Evolutionary conservation across 2,329 filamentous ascomycete species (phyloP).

Genomic region (Cryphonectria nitschkei): DNA sequence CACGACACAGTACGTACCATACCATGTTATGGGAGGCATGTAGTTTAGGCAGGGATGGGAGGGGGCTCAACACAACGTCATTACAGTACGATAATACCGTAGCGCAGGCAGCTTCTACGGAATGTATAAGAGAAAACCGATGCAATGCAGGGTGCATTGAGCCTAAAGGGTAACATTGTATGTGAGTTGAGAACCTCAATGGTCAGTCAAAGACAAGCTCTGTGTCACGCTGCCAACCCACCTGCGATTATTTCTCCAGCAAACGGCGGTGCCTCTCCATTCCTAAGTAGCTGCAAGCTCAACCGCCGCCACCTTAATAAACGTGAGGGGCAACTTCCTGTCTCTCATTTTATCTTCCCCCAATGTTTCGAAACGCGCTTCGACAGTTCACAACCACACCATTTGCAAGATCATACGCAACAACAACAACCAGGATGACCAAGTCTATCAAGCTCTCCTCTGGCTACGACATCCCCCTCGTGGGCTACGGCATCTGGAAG

Average conservation of each 20-base stretch:
- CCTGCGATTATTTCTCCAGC: neutral
- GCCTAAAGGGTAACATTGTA: neutral
- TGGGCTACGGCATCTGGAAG: constrained; percentile 49
- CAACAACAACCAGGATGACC: constrained; percentile 23
- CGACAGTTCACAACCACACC: constrained; percentile 19
- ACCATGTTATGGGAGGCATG: neutral
- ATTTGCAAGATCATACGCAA: constrained; percentile 12
- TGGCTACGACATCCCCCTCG: constrained; percentile 44
- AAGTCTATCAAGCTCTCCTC: constrained; percentile 40
- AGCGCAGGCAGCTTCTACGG: neutral
- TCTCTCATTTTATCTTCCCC: neutral
- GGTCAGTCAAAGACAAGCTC: neutral
- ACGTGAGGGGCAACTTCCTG: neutral
- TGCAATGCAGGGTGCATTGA: constrained; percentile 4
- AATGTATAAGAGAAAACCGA: neutral
- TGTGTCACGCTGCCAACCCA: neutral
- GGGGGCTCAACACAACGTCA: neutral
- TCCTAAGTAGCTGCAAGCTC: neutral
- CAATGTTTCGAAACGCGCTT: constrained; percentile 26
- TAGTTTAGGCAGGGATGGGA: too few relatives aligned
- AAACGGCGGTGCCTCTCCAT: neutral
- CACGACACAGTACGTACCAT: neutral
- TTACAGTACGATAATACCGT: neutral
- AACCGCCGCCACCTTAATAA: neutral
- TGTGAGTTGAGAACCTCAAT: constrained; percentile 2